Conservation (phyloP, 257 asterid genomes). For the Parsonsia alboflavescens region DNA sequence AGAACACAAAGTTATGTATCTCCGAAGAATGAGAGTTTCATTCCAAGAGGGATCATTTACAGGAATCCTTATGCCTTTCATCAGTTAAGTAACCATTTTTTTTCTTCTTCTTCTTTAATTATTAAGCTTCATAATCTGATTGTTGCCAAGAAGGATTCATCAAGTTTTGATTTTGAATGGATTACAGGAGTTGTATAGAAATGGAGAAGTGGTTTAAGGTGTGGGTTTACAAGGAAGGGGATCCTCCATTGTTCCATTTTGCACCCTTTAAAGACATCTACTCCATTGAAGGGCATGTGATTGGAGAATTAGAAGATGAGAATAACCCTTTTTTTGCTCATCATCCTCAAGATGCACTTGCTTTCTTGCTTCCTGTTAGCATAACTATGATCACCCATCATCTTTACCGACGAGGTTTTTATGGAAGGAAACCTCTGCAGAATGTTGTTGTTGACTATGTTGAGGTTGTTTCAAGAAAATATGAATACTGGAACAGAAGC, state of each 20-base stretch:
- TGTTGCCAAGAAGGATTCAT: background rate
- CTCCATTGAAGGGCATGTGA: constrained; percentile 55
- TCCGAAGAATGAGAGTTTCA: constrained; percentile 12
- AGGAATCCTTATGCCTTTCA: constrained; percentile 37
- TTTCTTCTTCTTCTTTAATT: background rate
- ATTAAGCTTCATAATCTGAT: too few species aligned
- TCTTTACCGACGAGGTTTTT: constrained; percentile 30
- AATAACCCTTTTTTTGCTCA: constrained; percentile 16
- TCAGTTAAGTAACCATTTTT: constrained; percentile 29
- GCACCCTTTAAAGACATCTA: constrained; percentile 38
- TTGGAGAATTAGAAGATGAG: constrained; percentile 29
- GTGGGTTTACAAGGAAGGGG: constrained; percentile 64
- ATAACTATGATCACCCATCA: constrained; percentile 29
- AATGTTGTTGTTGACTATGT: constrained; percentile 37
- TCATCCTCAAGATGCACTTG: constrained; percentile 42
- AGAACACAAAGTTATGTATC: background rate
- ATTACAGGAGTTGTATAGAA: constrained; percentile 47
- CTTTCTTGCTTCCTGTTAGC: constrained; percentile 48
- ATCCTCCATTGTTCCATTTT: constrained; percentile 47
- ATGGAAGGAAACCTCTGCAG: constrained; percentile 24
- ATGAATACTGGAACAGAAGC: constrained; percentile 54
- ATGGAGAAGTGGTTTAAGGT: constrained; percentile 58
- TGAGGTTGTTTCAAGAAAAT: constrained; percentile 25
- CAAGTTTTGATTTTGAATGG: background rate
- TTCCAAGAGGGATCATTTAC: constrained; percentile 32